Evolutionary conservation across 78 protist genomes (phyloP).

Genomic region (Isochrysis galbana): DNA sequence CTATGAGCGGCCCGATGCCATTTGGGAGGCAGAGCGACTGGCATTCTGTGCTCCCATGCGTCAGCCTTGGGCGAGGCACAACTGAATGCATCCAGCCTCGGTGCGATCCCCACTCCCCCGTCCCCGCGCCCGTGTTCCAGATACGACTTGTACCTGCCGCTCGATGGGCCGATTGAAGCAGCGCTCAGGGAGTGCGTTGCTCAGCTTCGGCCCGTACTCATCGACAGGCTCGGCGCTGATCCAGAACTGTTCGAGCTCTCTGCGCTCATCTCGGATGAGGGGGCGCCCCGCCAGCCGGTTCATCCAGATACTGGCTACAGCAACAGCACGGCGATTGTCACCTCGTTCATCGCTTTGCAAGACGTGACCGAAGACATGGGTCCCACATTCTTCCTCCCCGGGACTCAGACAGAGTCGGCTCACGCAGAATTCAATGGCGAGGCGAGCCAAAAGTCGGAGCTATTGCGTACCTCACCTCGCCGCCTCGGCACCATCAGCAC

Average conservation of each 20-base stretch:
- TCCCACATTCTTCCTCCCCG: neutral
- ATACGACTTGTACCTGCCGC: neutral
- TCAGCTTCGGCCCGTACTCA: neutral
- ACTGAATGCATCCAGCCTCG: too few species aligned
- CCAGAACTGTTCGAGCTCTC: neutral
- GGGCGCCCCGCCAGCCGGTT: constrained; percentile 9
- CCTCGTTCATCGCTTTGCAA: neutral
- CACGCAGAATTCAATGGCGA: neutral
- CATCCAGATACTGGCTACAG: neutral
- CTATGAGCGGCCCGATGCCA: too few species aligned
- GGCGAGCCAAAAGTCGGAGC: neutral
- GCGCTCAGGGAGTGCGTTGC: neutral
- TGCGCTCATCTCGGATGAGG: neutral
- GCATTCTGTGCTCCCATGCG: too few species aligned
- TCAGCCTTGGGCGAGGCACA: too few species aligned
- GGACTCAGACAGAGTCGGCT: neutral
- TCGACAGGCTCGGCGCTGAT: neutral
- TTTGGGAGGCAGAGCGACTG: too few species aligned
- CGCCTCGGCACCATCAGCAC: neutral
- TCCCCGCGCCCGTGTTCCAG: too few species aligned
- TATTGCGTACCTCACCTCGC: neutral
- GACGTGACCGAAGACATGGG: neutral
- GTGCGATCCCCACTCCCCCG: too few species aligned
- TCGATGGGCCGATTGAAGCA: neutral
- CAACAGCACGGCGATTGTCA: neutral